Evolutionary conservation across 73 alveolate genomes (phyloP), one percentile per base, ranked within the genome.

Genomic region (Loxodes magnus): DNA sequence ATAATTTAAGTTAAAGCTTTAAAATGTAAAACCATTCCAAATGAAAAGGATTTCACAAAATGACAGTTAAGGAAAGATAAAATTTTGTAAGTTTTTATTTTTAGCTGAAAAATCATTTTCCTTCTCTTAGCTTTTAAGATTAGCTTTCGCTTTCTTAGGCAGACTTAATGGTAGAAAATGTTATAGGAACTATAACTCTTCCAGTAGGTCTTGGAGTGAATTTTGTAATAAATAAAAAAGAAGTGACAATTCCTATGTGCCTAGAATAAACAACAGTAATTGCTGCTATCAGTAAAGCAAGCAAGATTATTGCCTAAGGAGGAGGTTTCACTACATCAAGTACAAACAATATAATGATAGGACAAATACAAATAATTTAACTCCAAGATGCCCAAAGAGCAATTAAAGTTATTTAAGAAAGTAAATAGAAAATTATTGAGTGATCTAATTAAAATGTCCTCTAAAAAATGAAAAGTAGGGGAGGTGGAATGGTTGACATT

Each of bases 261-360:
- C 74, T 90, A 0, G 99, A 93, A 71, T 98, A 93, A 57, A 98
- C 99, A 4, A 89, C 99, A 17, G 96, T 93, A 0, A 83, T 93
- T 10, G 99, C 99, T 2, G 99, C 99, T 2, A 96, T 97, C 22
- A 73, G 94, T n/a, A 71, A 88, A 37, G 95, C 96, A 0, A 98
- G 96, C 6, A 89, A 89, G 62, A 56, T 88, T 15, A 93, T 93
- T 48, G 73, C 82, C 25, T 87, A 82, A 53, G 69, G 75, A 39
- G 98, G 97, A 34, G 99, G 99, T 7, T 93, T 93, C 56, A 64
- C 36, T 37, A 64, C 94, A 16, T 42, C 60, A 46, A 60, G 90
- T 24, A 91, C 96, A 29, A 75, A 71, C 1, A 92, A 98, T 4
- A 79, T 89, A 37, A 93, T 93, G 99, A 83, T 84, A 21, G 93